Conservation (phyloP, 495 filamentous ascomycete species). For the Podospora sp. region DNA sequence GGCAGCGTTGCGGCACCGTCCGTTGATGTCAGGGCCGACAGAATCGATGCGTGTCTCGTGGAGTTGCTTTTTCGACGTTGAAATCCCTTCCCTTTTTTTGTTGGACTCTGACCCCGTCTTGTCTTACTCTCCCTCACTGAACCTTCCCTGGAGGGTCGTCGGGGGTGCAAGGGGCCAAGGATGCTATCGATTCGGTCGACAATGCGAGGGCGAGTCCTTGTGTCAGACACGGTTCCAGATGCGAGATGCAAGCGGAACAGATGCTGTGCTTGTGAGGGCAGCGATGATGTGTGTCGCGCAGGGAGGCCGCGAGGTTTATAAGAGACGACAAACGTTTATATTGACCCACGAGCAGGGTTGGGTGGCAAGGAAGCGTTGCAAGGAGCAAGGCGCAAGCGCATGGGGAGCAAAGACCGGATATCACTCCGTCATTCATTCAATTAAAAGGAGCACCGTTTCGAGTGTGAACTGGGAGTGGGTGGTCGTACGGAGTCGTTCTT, state of each 20-base stretch:
- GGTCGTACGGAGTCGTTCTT: conserved; percentile 11
- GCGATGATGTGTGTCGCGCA: conserved; percentile 3
- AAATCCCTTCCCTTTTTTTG: not conserved
- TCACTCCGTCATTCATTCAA: conserved; percentile 30
- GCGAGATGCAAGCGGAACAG: conserved; percentile 24
- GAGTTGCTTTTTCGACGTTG: conserved; percentile 16
- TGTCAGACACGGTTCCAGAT: conserved; percentile 24
- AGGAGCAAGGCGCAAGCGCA: conserved; percentile 23
- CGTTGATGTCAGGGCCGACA: not conserved
- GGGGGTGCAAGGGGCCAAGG: conserved; percentile 11
- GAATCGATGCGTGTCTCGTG: conserved; percentile 1
- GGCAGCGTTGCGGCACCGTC: conserved; percentile 4
- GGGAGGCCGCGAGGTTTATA: conserved; percentile 22
- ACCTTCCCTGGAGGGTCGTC: conserved; percentile 5
- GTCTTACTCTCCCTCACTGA: not conserved
- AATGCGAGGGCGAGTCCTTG: conserved; percentile 21
- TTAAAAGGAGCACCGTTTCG: conserved; percentile 34
- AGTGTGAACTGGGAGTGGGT: conserved; percentile 9
- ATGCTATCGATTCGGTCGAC: conserved; percentile 20
- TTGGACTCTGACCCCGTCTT: not conserved
- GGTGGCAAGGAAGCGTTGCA: conserved; percentile 19
- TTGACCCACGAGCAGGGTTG: conserved; percentile 21
- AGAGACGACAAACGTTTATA: conserved; percentile 25
- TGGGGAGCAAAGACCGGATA: conserved; percentile 23
- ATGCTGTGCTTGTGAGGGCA: conserved; percentile 11